Conservation (phyloP, 192 early-diverging fungal genomes). For the Coemansia sp. region DNA sequence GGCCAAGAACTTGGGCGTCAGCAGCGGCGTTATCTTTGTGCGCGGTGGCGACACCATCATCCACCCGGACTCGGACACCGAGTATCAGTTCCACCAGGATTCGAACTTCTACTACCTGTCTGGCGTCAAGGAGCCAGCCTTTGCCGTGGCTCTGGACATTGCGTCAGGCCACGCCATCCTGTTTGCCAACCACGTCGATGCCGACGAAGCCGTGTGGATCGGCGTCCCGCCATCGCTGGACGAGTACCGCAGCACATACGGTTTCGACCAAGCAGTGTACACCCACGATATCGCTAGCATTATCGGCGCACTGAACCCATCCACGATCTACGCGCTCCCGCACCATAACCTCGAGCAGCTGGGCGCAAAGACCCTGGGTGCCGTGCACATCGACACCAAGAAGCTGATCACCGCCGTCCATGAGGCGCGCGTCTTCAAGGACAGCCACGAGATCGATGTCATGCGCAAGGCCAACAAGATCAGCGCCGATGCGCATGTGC, state of each 20-base stretch:
- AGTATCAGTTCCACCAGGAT: constrained; percentile 84
- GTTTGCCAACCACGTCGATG: constrained; percentile 64
- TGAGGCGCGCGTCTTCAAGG: constrained; percentile 81
- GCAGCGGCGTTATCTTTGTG: constrained; percentile 61
- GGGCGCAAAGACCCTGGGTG: constrained; percentile 9
- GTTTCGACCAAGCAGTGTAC: constrained; percentile 70
- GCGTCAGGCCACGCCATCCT: constrained; percentile 59
- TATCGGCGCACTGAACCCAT: constrained; percentile 47
- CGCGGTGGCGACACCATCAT: constrained; percentile 57
- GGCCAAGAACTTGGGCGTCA: constrained; percentile 58
- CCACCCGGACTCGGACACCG: constrained; percentile 74
- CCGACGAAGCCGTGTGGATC: constrained; percentile 80
- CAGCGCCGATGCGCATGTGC: constrained; percentile 74
- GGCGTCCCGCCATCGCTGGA: constrained; percentile 63
- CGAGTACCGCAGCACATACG: constrained; percentile 59
- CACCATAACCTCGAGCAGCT: constrained; percentile 48
- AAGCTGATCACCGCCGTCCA: constrained; percentile 63
- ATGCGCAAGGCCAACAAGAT: constrained; percentile 79
- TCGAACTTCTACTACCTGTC: constrained; percentile 86
- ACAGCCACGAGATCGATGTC: constrained; percentile 69
- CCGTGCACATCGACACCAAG: constrained; percentile 14
- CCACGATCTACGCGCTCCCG: constrained; percentile 55
- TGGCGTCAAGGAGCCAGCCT: constrained; percentile 74
- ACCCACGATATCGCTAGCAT: constrained; percentile 56
- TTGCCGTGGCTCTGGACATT: constrained; percentile 70